A percentile compares a stretch with the other conserved stretches of the same genome.
phyloP scores from a whole-genome alignment of 2,329 filamentous ascomycete genomes.

The Phoma herbarum region DNA sequence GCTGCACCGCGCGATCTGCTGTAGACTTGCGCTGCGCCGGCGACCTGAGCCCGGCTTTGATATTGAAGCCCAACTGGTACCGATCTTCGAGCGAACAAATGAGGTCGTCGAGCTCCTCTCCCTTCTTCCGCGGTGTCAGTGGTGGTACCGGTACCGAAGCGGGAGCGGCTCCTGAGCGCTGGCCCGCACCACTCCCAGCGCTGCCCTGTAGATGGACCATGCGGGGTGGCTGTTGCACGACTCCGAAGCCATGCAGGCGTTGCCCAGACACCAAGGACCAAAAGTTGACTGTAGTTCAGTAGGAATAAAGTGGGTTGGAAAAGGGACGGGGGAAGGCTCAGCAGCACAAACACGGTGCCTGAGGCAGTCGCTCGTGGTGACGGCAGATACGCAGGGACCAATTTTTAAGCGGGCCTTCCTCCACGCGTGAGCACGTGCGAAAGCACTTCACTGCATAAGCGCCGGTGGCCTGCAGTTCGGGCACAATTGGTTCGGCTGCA shows the following conservation, averaged over 20 bases:
- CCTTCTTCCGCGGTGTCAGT: constrained; percentile 25
- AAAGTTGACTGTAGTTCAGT: neutral
- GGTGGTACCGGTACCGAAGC: constrained; percentile 26
- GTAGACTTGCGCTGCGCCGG: constrained; percentile 24
- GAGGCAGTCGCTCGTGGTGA: constrained; percentile 28
- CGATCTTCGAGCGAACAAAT: constrained; percentile 32
- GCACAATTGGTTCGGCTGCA: neutral
- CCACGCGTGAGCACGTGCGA: constrained; percentile 18
- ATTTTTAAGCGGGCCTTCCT: constrained; percentile 4
- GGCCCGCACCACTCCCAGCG: constrained; percentile 5
- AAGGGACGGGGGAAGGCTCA: constrained; percentile 3
- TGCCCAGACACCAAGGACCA: neutral
- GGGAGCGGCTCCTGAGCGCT: constrained; percentile 19
- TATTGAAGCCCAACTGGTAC: constrained; percentile 34
- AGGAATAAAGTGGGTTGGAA: neutral
- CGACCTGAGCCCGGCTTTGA: constrained; percentile 31
- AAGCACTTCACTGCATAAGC: neutral
- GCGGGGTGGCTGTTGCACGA: constrained; percentile 22
- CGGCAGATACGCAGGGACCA: constrained; percentile 14
- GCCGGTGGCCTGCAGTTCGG: neutral
- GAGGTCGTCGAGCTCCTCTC: constrained; percentile 27
- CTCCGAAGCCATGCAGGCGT: constrained; percentile 13
- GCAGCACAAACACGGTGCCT: constrained; percentile 36
- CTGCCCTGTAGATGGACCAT: constrained; percentile 2
- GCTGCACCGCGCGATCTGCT: constrained; percentile 24